phyloP scores from a whole-genome alignment of 1,284 basidiomycete species.

The Polyporus tsugae region DNA sequence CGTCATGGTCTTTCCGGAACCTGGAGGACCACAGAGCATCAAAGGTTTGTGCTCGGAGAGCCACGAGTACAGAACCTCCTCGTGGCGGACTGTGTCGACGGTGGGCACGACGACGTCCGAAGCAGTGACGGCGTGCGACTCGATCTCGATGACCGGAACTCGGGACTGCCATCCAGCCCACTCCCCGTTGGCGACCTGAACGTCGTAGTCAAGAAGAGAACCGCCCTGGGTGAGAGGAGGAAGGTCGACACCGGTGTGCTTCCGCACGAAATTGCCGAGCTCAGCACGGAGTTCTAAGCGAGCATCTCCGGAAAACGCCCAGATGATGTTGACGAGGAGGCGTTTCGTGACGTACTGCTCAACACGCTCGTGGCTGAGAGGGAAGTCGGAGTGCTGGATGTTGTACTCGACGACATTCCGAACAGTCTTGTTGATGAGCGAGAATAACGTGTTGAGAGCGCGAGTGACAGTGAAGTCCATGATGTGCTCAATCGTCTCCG shows the following conservation, averaged over 20 bases:
- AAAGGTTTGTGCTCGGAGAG: constrained; percentile 98
- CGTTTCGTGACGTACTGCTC: constrained; percentile 93
- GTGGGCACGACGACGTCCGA: constrained; percentile 98
- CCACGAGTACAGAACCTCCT: constrained; percentile 99
- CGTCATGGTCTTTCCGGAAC: constrained; percentile 99
- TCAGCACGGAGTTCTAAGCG: constrained; percentile 89
- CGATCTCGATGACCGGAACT: constrained; percentile 96
- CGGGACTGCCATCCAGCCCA: constrained; percentile 94
- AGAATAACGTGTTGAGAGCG: constrained; percentile 95
- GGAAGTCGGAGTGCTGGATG: constrained; percentile 94
- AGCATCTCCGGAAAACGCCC: constrained; percentile 98
- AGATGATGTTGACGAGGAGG: constrained; percentile 93
- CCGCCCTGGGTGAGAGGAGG: constrained; percentile 79
- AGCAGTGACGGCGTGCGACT: constrained; percentile 94
- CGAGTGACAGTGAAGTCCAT: constrained; percentile 98
- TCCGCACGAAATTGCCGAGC: constrained; percentile 89
- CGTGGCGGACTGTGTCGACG: constrained; percentile 98
- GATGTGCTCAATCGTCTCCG: constrained; percentile 90
- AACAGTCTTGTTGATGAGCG: constrained; percentile 95
- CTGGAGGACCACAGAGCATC: constrained; percentile 98
- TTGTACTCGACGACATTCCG: constrained; percentile 97
- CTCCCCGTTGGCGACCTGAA: constrained; percentile 85
- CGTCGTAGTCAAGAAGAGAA: constrained; percentile 96
- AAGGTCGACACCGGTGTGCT: constrained; percentile 90
- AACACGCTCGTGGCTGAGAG: constrained; percentile 82